phyloP scores from a whole-genome alignment of 495 filamentous ascomycete species.

The Penicillium lagena region DNA sequence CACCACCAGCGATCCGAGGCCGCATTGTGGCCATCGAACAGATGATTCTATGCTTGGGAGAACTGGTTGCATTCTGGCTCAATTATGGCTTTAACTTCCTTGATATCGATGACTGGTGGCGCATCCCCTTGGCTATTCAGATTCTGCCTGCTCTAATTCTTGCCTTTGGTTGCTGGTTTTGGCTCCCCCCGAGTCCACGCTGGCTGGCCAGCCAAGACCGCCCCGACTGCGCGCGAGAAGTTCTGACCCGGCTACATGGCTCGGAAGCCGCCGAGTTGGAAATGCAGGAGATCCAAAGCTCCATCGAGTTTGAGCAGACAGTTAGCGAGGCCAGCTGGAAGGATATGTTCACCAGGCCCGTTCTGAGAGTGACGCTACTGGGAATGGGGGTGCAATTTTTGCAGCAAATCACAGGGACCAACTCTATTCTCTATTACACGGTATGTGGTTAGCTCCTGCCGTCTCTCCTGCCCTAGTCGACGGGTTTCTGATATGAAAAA shows the following conservation, averaged over 20 bases:
- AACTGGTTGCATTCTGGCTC: constrained; percentile 77
- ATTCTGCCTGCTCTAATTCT: constrained; percentile 52
- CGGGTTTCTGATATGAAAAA: background rate
- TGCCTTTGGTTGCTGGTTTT: constrained; percentile 58
- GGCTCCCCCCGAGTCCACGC: constrained; percentile 68
- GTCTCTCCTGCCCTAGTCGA: background rate
- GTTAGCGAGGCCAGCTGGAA: constrained; percentile 63
- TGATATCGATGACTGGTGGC: constrained; percentile 59
- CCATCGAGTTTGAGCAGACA: constrained; percentile 68
- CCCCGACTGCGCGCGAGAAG: constrained; percentile 57
- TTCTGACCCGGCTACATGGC: constrained; percentile 59
- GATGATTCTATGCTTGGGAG: constrained; percentile 63
- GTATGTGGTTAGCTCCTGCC: background rate
- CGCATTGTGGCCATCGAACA: constrained; percentile 69
- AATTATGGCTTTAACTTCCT: constrained; percentile 44
- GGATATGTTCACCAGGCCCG: constrained; percentile 47
- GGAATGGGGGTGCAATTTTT: constrained; percentile 30
- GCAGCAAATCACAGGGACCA: constrained; percentile 32
- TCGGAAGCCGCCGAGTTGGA: constrained; percentile 52
- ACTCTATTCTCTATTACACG: constrained; percentile 26
- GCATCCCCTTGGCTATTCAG: constrained; percentile 57
- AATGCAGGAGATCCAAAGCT: constrained; percentile 73
- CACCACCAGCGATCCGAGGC: constrained; percentile 52
- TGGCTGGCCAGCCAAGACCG: constrained; percentile 67
- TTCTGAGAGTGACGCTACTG: constrained; percentile 19